A percentile compares a stretch with the other conserved stretches of the same genome.
Conservation (phyloP, 805 yeast genomes). For the Lipomyces yamadae region DNA sequence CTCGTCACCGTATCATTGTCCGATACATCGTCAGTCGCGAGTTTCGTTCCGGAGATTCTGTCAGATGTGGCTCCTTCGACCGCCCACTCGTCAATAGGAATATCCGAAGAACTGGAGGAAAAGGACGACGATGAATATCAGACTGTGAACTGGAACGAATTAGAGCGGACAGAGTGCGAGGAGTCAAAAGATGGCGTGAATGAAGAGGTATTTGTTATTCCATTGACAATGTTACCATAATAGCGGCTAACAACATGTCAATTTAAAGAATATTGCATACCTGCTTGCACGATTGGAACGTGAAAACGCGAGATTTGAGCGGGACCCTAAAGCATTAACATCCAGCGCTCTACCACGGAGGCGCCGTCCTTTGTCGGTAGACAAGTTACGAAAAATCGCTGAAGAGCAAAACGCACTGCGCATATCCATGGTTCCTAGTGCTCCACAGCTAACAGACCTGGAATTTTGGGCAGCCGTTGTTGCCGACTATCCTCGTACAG, state of each 20-base stretch:
- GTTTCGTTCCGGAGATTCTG: conserved; percentile 5
- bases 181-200: conserved; percentile 20
- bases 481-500: conserved; percentile 44
- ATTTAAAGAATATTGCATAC: conserved; percentile 27
- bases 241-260: background rate
- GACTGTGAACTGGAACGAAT: conserved; percentile 32
- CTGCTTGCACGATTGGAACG: conserved; percentile 37
- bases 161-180: conserved; percentile 23
- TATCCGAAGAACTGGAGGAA: background rate
- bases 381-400: conserved; percentile 23
- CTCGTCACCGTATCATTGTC: conserved; percentile 14
- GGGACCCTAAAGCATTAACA: conserved; percentile 32
- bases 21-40: conserved; percentile 6
- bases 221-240: background rate
- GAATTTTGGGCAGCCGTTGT: conserved; percentile 47
- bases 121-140: conserved; percentile 8
- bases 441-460: conserved; percentile 40
- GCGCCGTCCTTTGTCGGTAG: conserved; percentile 25
- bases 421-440: conserved; percentile 8
- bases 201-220: conserved; percentile 18
- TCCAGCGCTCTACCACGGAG: conserved; percentile 11
- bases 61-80: conserved; percentile 1
- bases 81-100: conserved; percentile 13
- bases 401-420: conserved; percentile 17
- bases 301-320: conserved; percentile 34